Evolutionary conservation across 164 flowering plant genomes (phyloP).

Genomic region (grape (Vitis vinifera)): ASM3070453v1 NC_081815.1:1092001-1092500

Average conservation of each 20-base stretch:
- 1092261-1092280: slow-evolving; percentile 31
- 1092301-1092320: slow-evolving; percentile 66
- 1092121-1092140: slow-evolving; percentile 65
- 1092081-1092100: too few relatives aligned
- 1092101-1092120: not conserved
- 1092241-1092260: too few relatives aligned
- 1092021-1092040: too few relatives aligned
- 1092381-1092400: not conserved
- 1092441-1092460: slow-evolving; percentile 74
- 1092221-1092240: too few relatives aligned
- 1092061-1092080: too few relatives aligned
- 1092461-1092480: slow-evolving; percentile 65
- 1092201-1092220: too few relatives aligned
- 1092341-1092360: slow-evolving; percentile 25
- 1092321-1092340: slow-evolving; percentile 64
- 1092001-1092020: too few relatives aligned
- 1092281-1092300: slow-evolving; percentile 78
- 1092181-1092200: slow-evolving; percentile 30
- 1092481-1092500: slow-evolving; percentile 45
- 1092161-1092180: slow-evolving; percentile 61
- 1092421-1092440: slow-evolving; percentile 55
- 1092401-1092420: not conserved
- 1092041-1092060: too few relatives aligned
- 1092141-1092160: slow-evolving; percentile 69
- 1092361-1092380: not conserved